Evolutionary conservation across 2,329 filamentous ascomycete species (phyloP), one percentile per base, ranked within the genome.

Genomic region (Epichloe gansuensis): DNA sequence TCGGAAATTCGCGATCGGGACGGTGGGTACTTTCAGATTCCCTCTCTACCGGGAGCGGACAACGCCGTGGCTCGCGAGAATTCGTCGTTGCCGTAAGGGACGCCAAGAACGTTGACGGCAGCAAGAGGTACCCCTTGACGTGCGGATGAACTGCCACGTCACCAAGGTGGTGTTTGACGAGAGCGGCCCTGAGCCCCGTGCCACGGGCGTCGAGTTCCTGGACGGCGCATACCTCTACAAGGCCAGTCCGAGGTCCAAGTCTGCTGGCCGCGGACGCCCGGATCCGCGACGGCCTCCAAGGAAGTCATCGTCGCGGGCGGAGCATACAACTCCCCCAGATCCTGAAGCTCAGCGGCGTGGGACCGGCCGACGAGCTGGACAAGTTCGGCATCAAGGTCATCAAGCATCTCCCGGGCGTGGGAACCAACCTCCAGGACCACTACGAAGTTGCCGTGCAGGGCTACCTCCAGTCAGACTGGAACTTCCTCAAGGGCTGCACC

Each of bases 401-500:
- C 44, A 65, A 69, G 3, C 72, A 85, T 60, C 70, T 82, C 1
- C 81, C 80, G 0, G 82, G 80, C 46, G 81, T 86, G 11, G 83
- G 82, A 31, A 73, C 70, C 41, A 83, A 83, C 63, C 55, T 65
- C 12, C 57, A 60, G 53, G 63, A 65, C 52, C 61, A 61, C 39
- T 63, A 64, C 51, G 62, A 66, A 53, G 58, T 64, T 0, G 58
- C 55, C 0, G 55, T 63, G 3, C 56, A 59, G 15, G 60, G 58
- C 0, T 48, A 53, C 3, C 28, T 58, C 0, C 51, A 55, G 0
- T 57, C 52, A 47, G 48, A 55, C 46, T 55, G 55, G 25, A 44
- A 34, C 41, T 44, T 51, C 15, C 31, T 46, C n/a, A 39, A 54
- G 9, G 60, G 60, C 45, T 68, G 66, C 46, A 65, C 61, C 34